These are phyloP conservation scores for Fusarium graminum DNA, from an alignment of 2,329 filamentous ascomycete genomes.

Conservation along the genomic window DNA sequence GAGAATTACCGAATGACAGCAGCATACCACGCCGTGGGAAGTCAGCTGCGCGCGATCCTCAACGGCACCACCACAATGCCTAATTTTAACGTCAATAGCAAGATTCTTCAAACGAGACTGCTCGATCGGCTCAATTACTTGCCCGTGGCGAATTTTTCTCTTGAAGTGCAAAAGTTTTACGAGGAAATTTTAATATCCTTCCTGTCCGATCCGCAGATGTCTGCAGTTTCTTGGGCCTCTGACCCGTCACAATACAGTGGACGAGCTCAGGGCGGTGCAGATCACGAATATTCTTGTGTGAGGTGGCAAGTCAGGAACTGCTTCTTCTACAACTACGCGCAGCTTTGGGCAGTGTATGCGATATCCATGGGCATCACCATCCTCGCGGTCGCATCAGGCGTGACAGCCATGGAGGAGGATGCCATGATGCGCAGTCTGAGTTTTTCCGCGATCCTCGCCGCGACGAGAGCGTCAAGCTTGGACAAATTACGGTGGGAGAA, in stretches of 20 bases:
- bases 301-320: conserved; percentile 41
- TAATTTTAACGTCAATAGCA: conserved; percentile 34
- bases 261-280: conserved; percentile 9
- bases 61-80: conserved; percentile 47
- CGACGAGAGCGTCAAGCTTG: conserved; percentile 42
- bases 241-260: conserved; percentile 37
- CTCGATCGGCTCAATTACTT: conserved; percentile 44
- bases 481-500: conserved; percentile 45
- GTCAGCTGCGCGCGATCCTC: conserved; percentile 34
- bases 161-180: conserved; percentile 43
- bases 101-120: conserved; percentile 40
- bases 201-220: conserved; percentile 46
- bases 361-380: conserved; percentile 43
- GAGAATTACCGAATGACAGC: conserved; percentile 39
- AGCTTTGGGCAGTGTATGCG: conserved; percentile 45
- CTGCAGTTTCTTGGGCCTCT: conserved; percentile 45
- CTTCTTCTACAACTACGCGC: conserved; percentile 40
- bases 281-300: conserved; percentile 32
- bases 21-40: conserved; percentile 44
- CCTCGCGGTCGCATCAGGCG: conserved; percentile 35
- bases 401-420: conserved; percentile 44
- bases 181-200: conserved; percentile 47
- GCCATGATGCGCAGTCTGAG: conserved; percentile 44
- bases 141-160: conserved; percentile 33
- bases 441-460: conserved; percentile 47